phyloP scores from a whole-genome alignment of 345 rosid species.

The Eucalyptus guilfoylei region DNA sequence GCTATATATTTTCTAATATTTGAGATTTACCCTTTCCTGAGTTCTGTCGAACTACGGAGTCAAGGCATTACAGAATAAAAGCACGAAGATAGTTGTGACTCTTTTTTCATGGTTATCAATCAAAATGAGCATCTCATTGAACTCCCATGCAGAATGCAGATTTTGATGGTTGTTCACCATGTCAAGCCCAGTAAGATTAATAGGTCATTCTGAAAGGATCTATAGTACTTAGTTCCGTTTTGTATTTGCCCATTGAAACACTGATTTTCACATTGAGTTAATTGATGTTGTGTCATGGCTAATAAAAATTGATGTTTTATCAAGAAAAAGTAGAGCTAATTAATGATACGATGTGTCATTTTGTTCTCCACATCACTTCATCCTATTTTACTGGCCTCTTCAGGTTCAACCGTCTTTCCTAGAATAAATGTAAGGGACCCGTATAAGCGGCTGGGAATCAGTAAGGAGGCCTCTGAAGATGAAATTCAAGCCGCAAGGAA shows the following conservation, averaged over 20 bases:
- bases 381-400: neutral
- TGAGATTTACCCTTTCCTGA: neutral
- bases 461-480: conserved; percentile 85
- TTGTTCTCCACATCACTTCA: neutral
- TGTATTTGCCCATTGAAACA: neutral
- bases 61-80: neutral
- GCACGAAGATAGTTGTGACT: neutral
- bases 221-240: neutral
- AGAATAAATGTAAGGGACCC: conserved; percentile 76
- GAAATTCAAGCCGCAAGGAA: conserved; percentile 92
- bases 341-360: neutral
- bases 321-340: neutral
- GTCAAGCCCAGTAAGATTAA: neutral
- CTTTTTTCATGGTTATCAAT: too few relatives aligned
- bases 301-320: neutral
- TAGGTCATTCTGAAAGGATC: neutral
- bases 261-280: neutral
- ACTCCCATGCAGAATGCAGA: neutral
- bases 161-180: neutral
- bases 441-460: conserved; percentile 84
- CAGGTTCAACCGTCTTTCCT: conserved; percentile 60
- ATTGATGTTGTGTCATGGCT: neutral
- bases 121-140: neutral
- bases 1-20: neutral
- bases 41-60: neutral